phyloP scores from a whole-genome alignment of 2,329 filamentous ascomycete species.

The Colletotrichum australisinense region DNA sequence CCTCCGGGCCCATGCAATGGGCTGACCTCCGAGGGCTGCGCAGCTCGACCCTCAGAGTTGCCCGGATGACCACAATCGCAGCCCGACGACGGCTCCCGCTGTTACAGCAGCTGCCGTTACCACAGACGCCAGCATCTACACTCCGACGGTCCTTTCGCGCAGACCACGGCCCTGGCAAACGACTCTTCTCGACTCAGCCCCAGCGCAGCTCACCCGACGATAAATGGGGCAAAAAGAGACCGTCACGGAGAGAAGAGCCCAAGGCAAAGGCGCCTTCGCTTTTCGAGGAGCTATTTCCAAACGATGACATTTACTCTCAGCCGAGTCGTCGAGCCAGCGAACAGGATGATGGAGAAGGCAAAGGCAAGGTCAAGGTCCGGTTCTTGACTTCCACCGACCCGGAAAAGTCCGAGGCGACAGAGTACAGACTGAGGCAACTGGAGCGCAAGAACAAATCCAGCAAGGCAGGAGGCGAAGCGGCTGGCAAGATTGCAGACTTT shows the following conservation, averaged over 20 bases:
- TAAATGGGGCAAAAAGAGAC: background rate
- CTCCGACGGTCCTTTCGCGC: background rate
- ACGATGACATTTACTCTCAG: background rate
- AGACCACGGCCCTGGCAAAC: background rate
- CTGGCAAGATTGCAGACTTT: background rate
- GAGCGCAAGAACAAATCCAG: background rate
- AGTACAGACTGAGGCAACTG: slow-evolving; percentile 1
- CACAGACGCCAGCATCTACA: background rate
- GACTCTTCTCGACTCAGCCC: background rate
- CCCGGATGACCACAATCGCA: slow-evolving; percentile 29
- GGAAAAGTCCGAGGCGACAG: slow-evolving; percentile 18
- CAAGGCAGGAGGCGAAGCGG: background rate
- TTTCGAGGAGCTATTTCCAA: slow-evolving; percentile 29
- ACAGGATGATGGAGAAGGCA: background rate
- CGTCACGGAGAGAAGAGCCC: background rate
- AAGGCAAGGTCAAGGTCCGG: slow-evolving; percentile 18
- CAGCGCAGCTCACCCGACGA: background rate
- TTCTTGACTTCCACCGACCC: slow-evolving; percentile 23
- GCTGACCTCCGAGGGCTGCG: slow-evolving; percentile 34
- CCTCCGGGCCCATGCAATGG: slow-evolving; percentile 33
- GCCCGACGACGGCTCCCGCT: slow-evolving; percentile 31
- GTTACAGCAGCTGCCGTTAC: slow-evolving; percentile 5
- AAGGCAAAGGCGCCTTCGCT: slow-evolving; percentile 10
- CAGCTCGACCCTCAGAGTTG: slow-evolving; percentile 30
- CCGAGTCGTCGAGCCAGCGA: background rate